phyloP scores from a whole-genome alignment of 306 rosid genomes.

The Sesbania bispinosa region DNA sequence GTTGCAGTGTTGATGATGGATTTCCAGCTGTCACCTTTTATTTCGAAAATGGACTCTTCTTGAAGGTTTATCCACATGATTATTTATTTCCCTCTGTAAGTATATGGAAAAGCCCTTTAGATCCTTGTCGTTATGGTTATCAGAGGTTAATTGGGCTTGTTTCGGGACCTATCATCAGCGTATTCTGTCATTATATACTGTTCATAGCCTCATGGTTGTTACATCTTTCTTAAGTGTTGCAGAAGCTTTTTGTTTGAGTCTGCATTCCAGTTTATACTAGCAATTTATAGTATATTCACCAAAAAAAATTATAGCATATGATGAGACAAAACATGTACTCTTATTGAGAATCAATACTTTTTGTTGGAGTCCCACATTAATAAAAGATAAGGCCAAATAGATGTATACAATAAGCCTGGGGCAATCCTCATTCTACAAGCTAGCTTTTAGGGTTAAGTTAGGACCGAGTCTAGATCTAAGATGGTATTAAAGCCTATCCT shows the following conservation, averaged over 20 bases:
- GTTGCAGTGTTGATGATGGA: constrained; percentile 84
- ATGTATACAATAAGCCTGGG: too few species aligned
- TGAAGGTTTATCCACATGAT: constrained; percentile 93
- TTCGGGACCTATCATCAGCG: constrained; percentile 9
- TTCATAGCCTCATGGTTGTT: background rate
- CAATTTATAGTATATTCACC: background rate
- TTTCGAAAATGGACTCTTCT: constrained; percentile 76
- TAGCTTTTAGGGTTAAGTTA: too few species aligned
- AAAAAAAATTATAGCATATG: too few species aligned
- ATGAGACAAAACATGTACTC: background rate
- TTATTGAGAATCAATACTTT: background rate
- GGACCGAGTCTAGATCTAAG: too few species aligned
- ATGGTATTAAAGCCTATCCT: too few species aligned
- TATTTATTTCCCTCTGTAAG: constrained; percentile 84
- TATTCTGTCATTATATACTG: constrained; percentile 5
- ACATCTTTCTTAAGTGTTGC: constrained; percentile 1
- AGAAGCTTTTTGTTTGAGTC: constrained; percentile 9
- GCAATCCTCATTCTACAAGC: too few species aligned
- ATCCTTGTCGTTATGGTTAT: background rate
- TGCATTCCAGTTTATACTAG: background rate
- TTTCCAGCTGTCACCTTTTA: constrained; percentile 78
- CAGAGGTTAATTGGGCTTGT: background rate
- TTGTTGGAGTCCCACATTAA: too few species aligned
- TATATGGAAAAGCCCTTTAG: constrained; percentile 16
- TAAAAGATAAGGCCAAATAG: too few species aligned